Conservation (phyloP, 768 basidiomycete genomes). For the Leccinum incarnatum region DNA sequence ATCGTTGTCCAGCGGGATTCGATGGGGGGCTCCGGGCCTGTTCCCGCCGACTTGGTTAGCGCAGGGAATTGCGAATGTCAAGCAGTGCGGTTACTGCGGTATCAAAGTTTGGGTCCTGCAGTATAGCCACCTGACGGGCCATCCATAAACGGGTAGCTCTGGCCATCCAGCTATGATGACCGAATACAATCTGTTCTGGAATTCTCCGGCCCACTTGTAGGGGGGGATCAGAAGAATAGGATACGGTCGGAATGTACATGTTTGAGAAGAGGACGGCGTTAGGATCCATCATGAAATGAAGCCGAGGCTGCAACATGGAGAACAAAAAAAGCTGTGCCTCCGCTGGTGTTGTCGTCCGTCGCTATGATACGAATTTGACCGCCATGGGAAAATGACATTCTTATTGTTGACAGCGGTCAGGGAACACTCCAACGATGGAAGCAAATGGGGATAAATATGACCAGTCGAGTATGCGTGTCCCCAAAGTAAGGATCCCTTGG, state of each 20-base stretch:
- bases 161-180: conserved; percentile 5
- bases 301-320: conserved; percentile 5
- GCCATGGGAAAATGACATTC: conserved; percentile 23
- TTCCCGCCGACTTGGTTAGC: background rate
- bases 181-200: conserved; percentile 9
- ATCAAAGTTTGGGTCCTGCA: conserved; percentile 11
- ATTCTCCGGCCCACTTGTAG: background rate
- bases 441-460: conserved; percentile 19
- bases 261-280: conserved; percentile 15
- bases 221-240: background rate
- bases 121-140: conserved; percentile 1
- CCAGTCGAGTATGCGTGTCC: conserved; percentile 13
- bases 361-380: conserved; percentile 21
- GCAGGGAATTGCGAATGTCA: background rate
- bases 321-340: background rate
- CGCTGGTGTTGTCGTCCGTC: conserved; percentile 13
- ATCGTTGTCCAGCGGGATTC: conserved; percentile 1
- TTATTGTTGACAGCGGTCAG: conserved; percentile 12
- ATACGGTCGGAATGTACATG: conserved; percentile 6
- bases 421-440: conserved; percentile 10
- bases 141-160: conserved; percentile 22
- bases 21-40: background rate
- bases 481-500: conserved; percentile 9
- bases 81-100: background rate
- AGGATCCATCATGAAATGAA: conserved; percentile 6